Evolutionary conservation across 2,329 filamentous ascomycete species (phyloP).

Genomic region (Tolypocladium tundrense): DNA sequence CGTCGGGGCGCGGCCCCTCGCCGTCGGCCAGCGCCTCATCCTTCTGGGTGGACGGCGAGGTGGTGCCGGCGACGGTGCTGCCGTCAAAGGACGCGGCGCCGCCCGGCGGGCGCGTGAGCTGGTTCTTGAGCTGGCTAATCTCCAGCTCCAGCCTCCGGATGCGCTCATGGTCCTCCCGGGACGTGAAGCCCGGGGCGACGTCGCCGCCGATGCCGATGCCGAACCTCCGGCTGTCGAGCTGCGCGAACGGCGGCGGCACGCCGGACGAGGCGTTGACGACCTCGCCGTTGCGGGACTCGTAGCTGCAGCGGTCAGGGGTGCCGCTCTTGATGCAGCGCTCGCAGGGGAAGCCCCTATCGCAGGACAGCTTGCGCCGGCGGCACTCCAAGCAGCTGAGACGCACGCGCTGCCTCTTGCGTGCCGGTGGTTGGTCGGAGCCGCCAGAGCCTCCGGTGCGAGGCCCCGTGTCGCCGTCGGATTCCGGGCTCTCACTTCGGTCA

Average conservation of each 20-base stretch:
- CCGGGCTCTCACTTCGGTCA: constrained; percentile 28
- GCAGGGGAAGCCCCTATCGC: constrained; percentile 51
- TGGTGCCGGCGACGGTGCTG: constrained; percentile 36
- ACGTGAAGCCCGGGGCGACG: constrained; percentile 16
- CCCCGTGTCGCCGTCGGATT: constrained; percentile 22
- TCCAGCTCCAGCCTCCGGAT: constrained; percentile 51
- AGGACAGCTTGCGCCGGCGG: constrained; percentile 49
- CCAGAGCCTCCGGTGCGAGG: constrained; percentile 12
- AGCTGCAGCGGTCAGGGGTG: constrained; percentile 49
- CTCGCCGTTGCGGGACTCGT: constrained; percentile 45
- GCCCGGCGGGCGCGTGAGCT: constrained; percentile 33
- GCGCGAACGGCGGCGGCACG: constrained; percentile 30
- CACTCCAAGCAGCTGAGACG: constrained; percentile 51
- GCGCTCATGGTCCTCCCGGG: constrained; percentile 42
- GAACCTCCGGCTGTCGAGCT: constrained; percentile 29
- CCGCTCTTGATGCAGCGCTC: constrained; percentile 53
- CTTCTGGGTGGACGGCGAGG: constrained; percentile 35
- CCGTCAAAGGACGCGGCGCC: constrained; percentile 33
- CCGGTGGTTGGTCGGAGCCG: constrained; percentile 23
- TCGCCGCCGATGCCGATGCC: constrained; percentile 23
- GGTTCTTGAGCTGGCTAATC: constrained; percentile 44
- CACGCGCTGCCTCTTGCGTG: constrained; percentile 49
- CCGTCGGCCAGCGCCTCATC: constrained; percentile 25
- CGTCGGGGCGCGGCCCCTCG: constrained; percentile 22
- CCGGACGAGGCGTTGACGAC: constrained; percentile 37